phyloP scores from a whole-genome alignment of 495 filamentous ascomycete genomes.

The Haplographium delicatum region DNA sequence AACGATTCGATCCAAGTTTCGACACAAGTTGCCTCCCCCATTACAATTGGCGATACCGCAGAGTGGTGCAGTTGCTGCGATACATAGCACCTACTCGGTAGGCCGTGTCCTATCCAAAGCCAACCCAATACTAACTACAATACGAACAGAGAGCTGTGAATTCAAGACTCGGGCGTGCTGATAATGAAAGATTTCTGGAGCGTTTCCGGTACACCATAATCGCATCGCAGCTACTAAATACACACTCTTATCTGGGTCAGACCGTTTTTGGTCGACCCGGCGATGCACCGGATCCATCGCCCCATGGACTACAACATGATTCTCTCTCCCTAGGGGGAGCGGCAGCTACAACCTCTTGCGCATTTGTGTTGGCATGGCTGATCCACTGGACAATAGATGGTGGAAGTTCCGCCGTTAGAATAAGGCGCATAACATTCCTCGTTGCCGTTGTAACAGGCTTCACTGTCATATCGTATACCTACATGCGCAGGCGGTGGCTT shows the following conservation, averaged over 20 bases:
- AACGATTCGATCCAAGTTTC: slow-evolving; percentile 59
- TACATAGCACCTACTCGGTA: slow-evolving; percentile 59
- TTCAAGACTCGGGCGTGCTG: slow-evolving; percentile 70
- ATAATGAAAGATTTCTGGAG: slow-evolving; percentile 86
- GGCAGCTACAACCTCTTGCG: slow-evolving; percentile 42
- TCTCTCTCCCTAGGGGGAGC: slow-evolving; percentile 32
- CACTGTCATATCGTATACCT: slow-evolving; percentile 59
- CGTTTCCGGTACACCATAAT: slow-evolving; percentile 94
- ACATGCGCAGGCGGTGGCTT: slow-evolving; percentile 76
- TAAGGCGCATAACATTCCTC: slow-evolving; percentile 52
- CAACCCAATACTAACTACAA: slow-evolving; percentile 11
- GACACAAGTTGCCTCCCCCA: slow-evolving; percentile 57
- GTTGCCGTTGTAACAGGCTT: slow-evolving; percentile 50
- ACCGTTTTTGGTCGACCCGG: slow-evolving; percentile 7
- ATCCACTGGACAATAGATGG: slow-evolving; percentile 59
- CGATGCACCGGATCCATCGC: slow-evolving; percentile 6
- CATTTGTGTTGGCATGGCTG: slow-evolving; percentile 69
- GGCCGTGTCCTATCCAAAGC: slow-evolving; percentile 27
- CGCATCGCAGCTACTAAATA: slow-evolving; percentile 83
- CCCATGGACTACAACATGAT: slow-evolving; percentile 25
- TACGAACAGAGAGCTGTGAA: slow-evolving; percentile 53
- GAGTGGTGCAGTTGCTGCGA: slow-evolving; percentile 41
- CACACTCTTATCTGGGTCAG: slow-evolving; percentile 41
- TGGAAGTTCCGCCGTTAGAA: slow-evolving; percentile 40
- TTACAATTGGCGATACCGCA: slow-evolving; percentile 52